phyloP scores from a whole-genome alignment of 2,329 filamentous ascomycete genomes.

The Cladosporium sp. region DNA sequence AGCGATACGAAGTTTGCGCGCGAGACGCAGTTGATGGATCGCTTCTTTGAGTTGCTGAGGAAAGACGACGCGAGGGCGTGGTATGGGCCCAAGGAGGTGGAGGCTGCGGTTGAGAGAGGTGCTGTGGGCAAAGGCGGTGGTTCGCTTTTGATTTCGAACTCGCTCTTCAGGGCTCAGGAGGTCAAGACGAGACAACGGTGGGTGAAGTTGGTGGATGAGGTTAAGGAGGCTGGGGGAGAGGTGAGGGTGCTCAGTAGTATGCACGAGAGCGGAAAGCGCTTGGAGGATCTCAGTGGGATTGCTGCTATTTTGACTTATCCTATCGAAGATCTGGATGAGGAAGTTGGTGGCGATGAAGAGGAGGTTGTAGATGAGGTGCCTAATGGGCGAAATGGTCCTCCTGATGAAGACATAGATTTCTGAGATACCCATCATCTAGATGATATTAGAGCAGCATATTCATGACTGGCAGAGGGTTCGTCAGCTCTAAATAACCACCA shows the following conservation, averaged over 20 bases:
- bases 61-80: constrained; percentile 83
- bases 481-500: neutral
- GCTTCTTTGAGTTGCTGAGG: constrained; percentile 70
- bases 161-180: constrained; percentile 77
- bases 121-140: constrained; percentile 84
- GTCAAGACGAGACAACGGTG: constrained; percentile 70
- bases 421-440: constrained; percentile 8
- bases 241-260: constrained; percentile 84
- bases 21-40: constrained; percentile 79
- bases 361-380: neutral
- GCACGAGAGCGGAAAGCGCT: constrained; percentile 82
- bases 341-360: constrained; percentile 15
- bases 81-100: constrained; percentile 80
- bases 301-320: constrained; percentile 89
- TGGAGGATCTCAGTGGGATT: constrained; percentile 79
- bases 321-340: constrained; percentile 71
- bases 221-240: constrained; percentile 77
- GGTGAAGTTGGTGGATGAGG: constrained; percentile 79
- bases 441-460: neutral
- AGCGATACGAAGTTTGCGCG: constrained; percentile 82
- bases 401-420: constrained; percentile 9
- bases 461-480: too few relatives aligned
- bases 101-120: constrained; percentile 75
- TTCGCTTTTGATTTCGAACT: constrained; percentile 78
- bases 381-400: constrained; percentile 2